phyloP scores from a whole-genome alignment of 1,284 basidiomycete species.

The Omphalotus olearius region DNA sequence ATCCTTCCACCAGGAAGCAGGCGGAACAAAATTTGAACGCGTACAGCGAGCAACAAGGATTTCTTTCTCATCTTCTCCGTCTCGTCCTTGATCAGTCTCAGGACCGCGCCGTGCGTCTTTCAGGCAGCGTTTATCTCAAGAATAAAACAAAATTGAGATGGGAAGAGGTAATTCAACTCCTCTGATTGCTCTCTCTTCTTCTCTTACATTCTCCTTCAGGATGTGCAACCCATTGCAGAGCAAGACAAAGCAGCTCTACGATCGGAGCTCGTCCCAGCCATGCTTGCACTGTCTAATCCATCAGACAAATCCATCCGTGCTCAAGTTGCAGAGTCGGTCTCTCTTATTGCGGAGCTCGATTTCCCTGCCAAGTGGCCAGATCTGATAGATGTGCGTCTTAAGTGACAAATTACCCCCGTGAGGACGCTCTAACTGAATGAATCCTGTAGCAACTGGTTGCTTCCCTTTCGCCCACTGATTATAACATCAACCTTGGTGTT shows the following conservation, averaged over 20 bases:
- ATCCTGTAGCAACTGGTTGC: conserved; percentile 72
- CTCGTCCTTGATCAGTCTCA: conserved; percentile 70
- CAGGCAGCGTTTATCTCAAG: conserved; percentile 86
- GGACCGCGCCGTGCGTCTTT: conserved; percentile 70
- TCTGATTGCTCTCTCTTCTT: conserved; percentile 1
- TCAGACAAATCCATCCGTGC: conserved; percentile 67
- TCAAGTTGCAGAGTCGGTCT: conserved; percentile 87
- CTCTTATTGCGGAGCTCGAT: conserved; percentile 83
- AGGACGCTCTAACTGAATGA: no score
- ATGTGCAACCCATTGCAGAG: conserved; percentile 58
- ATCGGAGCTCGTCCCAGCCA: conserved; percentile 72
- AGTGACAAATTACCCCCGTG: no score
- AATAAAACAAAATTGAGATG: conserved; percentile 83
- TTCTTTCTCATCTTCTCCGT: conserved; percentile 66
- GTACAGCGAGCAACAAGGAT: conserved; percentile 73
- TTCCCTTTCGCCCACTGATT: conserved; percentile 76
- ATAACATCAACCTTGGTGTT: conserved; percentile 85
- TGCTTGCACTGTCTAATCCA: conserved; percentile 70
- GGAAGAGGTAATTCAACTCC: conserved; percentile 64
- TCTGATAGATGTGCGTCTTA: conserved; percentile 54
- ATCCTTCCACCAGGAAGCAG: conserved; percentile 68
- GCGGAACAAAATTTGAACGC: conserved; percentile 74
- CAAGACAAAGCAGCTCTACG: conserved; percentile 69
- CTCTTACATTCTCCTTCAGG: conserved; percentile 34
- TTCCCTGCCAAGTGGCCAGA: conserved; percentile 85